These are phyloP conservation scores for Plasmodium cynomolgi DNA, from an alignment of 169 alveolate genomes.

Conservation along the genomic window DNA sequence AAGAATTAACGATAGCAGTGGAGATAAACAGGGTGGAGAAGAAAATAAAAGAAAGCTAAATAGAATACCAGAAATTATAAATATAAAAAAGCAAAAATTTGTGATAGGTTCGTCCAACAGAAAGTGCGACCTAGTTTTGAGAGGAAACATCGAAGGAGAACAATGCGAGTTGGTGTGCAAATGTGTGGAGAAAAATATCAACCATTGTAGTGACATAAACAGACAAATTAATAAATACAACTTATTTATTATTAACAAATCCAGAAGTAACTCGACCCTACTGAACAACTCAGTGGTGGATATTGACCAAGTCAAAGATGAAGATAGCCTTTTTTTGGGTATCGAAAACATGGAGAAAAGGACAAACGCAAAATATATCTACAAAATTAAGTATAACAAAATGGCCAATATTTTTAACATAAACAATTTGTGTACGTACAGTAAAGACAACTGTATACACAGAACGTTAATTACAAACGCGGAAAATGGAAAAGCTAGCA, in stretches of 20 bases:
- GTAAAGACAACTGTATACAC: slow-evolving; percentile 10
- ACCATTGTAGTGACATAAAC: slow-evolving; percentile 34
- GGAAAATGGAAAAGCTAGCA: slow-evolving; percentile 36
- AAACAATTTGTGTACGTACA: slow-evolving; percentile 21
- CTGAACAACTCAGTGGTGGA: slow-evolving; percentile 38
- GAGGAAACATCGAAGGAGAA: slow-evolving; percentile 65
- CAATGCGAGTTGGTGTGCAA: slow-evolving; percentile 64
- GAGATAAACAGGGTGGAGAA: neutral
- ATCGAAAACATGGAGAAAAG: slow-evolving; percentile 26
- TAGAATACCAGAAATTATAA: slow-evolving; percentile 33
- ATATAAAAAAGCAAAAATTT: slow-evolving; percentile 62
- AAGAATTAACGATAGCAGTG: slow-evolving; percentile 46
- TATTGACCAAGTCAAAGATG: slow-evolving; percentile 63
- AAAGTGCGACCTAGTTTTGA: slow-evolving; percentile 56
- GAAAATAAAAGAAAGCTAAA: slow-evolving; percentile 46
- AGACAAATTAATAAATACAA: slow-evolving; percentile 69
- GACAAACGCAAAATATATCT: slow-evolving; percentile 53
- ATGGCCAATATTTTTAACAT: slow-evolving; percentile 54
- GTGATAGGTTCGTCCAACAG: slow-evolving; percentile 54
- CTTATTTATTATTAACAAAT: slow-evolving; percentile 62
- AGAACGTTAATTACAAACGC: neutral
- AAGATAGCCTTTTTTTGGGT: slow-evolving; percentile 46
- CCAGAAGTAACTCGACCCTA: slow-evolving; percentile 23
- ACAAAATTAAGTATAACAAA: slow-evolving; percentile 63
- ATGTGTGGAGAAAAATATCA: slow-evolving; percentile 60